These are phyloP conservation scores for Skeletonema grethae DNA, from an alignment of 108 stramenopile species.

Conservation along the genomic window DNA sequence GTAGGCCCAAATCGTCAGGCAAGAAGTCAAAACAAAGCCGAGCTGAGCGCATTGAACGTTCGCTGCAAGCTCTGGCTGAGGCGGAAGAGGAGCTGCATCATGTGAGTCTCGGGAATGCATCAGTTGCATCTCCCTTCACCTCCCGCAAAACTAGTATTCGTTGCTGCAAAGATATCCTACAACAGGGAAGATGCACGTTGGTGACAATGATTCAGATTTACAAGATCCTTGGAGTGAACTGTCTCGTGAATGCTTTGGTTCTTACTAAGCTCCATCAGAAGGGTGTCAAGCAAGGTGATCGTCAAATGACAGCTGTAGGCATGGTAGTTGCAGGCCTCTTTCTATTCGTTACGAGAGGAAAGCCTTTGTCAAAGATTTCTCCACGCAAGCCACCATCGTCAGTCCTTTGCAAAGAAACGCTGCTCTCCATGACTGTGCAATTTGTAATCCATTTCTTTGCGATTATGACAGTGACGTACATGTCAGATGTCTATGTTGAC, in stretches of 20 bases:
- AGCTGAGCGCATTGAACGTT: constrained; percentile 46
- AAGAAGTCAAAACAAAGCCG: constrained; percentile 35
- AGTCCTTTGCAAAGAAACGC: constrained; percentile 77
- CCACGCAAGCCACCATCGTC: constrained; percentile 78
- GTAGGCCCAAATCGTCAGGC: constrained; percentile 20
- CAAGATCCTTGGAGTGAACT: constrained; percentile 97
- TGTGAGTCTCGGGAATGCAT: constrained; percentile 94
- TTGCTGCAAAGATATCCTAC: constrained; percentile 87
- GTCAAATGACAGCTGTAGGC: constrained; percentile 90
- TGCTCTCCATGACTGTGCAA: constrained; percentile 83
- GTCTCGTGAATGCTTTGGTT: constrained; percentile 93
- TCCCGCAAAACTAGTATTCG: constrained; percentile 83
- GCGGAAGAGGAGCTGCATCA: constrained; percentile 78
- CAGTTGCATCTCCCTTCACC: constrained; percentile 97
- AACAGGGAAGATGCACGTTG: constrained; percentile 94
- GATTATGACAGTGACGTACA: constrained; percentile 62
- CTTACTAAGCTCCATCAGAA: constrained; percentile 89
- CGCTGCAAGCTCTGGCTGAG: constrained; percentile 64
- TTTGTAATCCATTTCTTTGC: constrained; percentile 82
- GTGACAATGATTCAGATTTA: constrained; percentile 95
- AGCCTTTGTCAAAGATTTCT: constrained; percentile 86
- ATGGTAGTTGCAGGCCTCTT: constrained; percentile 90
- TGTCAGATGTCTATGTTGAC: constrained; percentile 71
- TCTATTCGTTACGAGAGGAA: constrained; percentile 89
- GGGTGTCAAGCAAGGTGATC: constrained; percentile 97